Evolutionary conservation across 164 flowering plant genomes (phyloP), one percentile per base, ranked within the genome.

Genomic region (Sextonia rubra): DNA sequence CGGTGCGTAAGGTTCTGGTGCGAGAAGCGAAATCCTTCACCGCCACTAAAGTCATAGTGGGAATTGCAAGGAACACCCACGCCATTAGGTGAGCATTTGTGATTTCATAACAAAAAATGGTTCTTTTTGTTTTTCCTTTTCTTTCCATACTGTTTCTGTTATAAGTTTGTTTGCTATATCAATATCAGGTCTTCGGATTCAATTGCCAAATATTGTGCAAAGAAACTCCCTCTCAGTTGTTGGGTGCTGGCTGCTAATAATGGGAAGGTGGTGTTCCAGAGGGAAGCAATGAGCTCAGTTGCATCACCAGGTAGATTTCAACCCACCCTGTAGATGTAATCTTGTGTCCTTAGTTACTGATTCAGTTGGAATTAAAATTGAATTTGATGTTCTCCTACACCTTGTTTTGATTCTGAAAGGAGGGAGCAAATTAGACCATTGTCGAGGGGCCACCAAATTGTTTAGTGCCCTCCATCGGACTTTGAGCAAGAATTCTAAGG

Each of bases 131-230:
- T 44, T 4, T 44, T 5, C 23, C 69, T 66, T 3, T 20, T 30
- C 47, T 8, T 44, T 29, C 22, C 23, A 3, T 12, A 18, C 23
- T 47, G 44, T 37, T 37, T 37, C 44, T 37, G 44, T 37, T 37
- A 9, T 37, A 37, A 37, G 44, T 66, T 30, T 4, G 18, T 32
- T 18, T 37, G 1, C 15, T 24, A 23, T 25, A n/a, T 26, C 20
- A 56, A 4, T 52, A 70, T 30, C 64, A 82, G 89, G 49, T 85
- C 92, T 22, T 82, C 91, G 0, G 77, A 84, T 27, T 86, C 91
- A 7, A 82, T 93, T 7, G 99, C 99, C 20, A 89, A 91, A 75
- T 91, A 90, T 76, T 90, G 93, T 73, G 93, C 94, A 4, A 90
- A 75, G 70, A 93, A 90, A 56, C 85, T 93, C 11, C 62, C 93